These are phyloP conservation scores for Bimuria novae-zelandiae DNA, from an alignment of 2,329 filamentous ascomycete species.

Conservation along the genomic window DNA sequence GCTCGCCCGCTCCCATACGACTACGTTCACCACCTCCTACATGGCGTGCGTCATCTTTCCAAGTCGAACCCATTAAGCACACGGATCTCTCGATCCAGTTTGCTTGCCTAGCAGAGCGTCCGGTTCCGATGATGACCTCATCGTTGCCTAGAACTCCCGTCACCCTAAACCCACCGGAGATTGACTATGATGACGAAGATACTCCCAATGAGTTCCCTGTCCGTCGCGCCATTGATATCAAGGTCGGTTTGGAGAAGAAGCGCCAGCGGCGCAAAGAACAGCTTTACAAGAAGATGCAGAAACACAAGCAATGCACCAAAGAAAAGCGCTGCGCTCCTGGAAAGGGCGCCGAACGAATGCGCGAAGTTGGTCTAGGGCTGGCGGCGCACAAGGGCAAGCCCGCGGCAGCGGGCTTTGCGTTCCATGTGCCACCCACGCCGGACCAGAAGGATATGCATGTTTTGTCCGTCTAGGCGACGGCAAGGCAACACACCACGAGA, in stretches of 20 bases:
- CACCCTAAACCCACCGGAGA: conserved; percentile 24
- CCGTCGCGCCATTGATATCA: conserved; percentile 96
- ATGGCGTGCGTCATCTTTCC: conserved; percentile 49
- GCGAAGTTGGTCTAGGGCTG: conserved; percentile 85
- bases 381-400: conserved; percentile 70
- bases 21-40: conserved; percentile 71
- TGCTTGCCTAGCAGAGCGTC: conserved; percentile 63
- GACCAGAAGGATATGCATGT: conserved; percentile 50
- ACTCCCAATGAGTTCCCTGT: conserved; percentile 63
- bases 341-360: conserved; percentile 90
- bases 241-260: conserved; percentile 86
- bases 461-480: conserved; percentile 45
- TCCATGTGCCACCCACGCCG: conserved; percentile 29
- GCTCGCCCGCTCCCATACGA: conserved; percentile 46
- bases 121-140: conserved; percentile 75
- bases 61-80: conserved; percentile 44
- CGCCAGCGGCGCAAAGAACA: conserved; percentile 92
- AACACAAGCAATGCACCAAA: conserved; percentile 79
- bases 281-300: conserved; percentile 85
- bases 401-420: conserved; percentile 27
- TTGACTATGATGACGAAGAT: conserved; percentile 47
- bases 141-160: conserved; percentile 82
- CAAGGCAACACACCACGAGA: not conserved
- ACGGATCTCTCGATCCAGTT: conserved; percentile 50
- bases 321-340: conserved; percentile 76